Evolutionary conservation across 768 basidiomycete species (phyloP).

Genomic region (Kwoniella heveanensis): DNA sequence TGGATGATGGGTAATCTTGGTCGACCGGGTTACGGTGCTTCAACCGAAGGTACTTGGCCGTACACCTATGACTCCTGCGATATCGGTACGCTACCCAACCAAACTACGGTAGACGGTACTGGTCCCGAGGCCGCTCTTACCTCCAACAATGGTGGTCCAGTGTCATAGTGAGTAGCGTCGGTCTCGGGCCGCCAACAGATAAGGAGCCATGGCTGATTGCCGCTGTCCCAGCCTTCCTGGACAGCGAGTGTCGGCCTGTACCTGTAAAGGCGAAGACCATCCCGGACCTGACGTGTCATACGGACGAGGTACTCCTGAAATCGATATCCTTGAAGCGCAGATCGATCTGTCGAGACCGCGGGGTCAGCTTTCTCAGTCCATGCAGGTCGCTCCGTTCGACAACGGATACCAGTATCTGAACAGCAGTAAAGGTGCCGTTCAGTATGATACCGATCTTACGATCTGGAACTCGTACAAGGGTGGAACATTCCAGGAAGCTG

Average conservation of each 20-base stretch:
- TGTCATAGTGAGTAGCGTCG: constrained; percentile 52
- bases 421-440: constrained; percentile 44
- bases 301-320: constrained; percentile 82
- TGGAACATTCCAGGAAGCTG: constrained; percentile 57
- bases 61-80: constrained; percentile 85
- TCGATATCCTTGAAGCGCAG: constrained; percentile 80
- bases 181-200: too few relatives aligned
- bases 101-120: constrained; percentile 37
- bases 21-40: constrained; percentile 83
- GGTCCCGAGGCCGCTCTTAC: constrained; percentile 40
- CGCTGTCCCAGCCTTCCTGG: constrained; percentile 77
- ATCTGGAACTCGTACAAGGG: constrained; percentile 55
- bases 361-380: constrained; percentile 78
- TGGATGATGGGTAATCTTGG: constrained; percentile 88
- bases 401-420: constrained; percentile 62
- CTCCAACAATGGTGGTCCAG: constrained; percentile 26
- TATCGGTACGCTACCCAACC: constrained; percentile 68
- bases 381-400: constrained; percentile 72
- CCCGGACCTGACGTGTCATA: constrained; percentile 82
- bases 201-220: too few relatives aligned
- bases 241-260: constrained; percentile 83
- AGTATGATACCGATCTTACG: constrained; percentile 53
- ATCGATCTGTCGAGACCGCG: constrained; percentile 49
- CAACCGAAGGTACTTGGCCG: constrained; percentile 84
- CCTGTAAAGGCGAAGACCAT: constrained; percentile 79